Conservation (phyloP, 1,284 basidiomycete genomes). For the Pholiota adiposa region DNA sequence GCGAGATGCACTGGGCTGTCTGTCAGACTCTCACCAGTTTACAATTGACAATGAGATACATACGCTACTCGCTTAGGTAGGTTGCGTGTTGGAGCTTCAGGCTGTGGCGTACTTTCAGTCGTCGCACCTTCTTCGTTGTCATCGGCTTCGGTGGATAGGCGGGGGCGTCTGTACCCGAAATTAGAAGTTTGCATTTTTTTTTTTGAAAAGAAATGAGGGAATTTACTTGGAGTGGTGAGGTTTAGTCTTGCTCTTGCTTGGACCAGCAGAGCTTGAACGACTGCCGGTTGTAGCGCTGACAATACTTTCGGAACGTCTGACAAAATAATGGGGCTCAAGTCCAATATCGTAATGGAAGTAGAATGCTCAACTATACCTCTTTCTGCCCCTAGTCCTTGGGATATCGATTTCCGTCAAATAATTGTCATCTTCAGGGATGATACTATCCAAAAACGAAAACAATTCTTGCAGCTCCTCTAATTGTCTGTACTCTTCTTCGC, state of each 20-base stretch:
- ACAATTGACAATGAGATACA: constrained; percentile 19
- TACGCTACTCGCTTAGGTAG: constrained; percentile 51
- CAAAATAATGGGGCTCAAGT: background rate
- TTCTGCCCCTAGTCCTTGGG: constrained; percentile 41
- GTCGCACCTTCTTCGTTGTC: constrained; percentile 43
- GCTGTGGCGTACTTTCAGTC: constrained; percentile 30
- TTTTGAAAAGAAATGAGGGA: no score
- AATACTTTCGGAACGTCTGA: constrained; percentile 52
- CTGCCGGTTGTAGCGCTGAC: constrained; percentile 42
- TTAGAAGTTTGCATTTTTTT: background rate
- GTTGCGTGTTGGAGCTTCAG: constrained; percentile 37
- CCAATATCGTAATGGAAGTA: background rate
- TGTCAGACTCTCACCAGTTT: background rate
- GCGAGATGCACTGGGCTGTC: constrained; percentile 36
- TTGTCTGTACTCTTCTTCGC: constrained; percentile 71
- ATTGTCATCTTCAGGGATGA: constrained; percentile 57
- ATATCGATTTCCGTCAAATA: constrained; percentile 45
- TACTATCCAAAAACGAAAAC: constrained; percentile 71
- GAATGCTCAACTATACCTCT: constrained; percentile 39
- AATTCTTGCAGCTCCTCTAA: constrained; percentile 60
- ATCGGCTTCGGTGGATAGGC: constrained; percentile 52
- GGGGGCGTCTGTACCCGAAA: constrained; percentile 37
- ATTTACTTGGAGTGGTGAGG: constrained; percentile 9
- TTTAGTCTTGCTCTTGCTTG: constrained; percentile 27
- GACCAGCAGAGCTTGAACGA: constrained; percentile 32